Base-by-base conservation (phyloP, 1,284 basidiomycete species). In the Microbotryomycetes sp. region DNA sequence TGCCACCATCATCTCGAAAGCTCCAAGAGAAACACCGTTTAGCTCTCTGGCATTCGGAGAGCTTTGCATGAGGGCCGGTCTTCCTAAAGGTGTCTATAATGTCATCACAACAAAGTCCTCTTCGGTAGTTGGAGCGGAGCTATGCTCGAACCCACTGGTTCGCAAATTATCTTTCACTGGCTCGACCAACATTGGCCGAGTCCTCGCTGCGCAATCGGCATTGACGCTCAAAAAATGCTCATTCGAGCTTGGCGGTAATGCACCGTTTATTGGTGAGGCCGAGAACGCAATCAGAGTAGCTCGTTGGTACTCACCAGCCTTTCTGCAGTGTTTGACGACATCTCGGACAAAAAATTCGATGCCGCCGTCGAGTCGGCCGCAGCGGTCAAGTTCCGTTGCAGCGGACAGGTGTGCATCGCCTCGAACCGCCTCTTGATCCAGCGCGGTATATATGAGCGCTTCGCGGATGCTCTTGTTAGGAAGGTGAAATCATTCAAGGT, bases 41-140 rank as follows among this genome's bases (percentile, higher is more conserved):
- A 91, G 90, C 45, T 85, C 87, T 21, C 82, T 97, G 21, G 94
- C 94, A 4, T 78, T 94, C 18, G 84, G 83, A 4, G 88, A 92
- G 28, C 46, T 67, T 18, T 54, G 52, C 46, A 81, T 82, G 56
- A 85, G 91, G 58, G 93, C 92, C 16, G 94, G 93, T 49, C 80
- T 97, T 54, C 94, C 94, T 15, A 84, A 88, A 56, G 94, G 94
- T 56, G 92, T 97, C 50, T 85, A 97, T 75, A 97, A 98, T 76
- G 82, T 97, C 57, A 83, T 97, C 47, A 92, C 92, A 13, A 90
- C 89, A 2, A 50, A 65, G 54, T 87, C 86, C 71, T 85, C 92
- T 69, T 83, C 92, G 52, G 87, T 85, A 29, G 88, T 94, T 21
- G 91, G 89, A 31, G 86, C 85, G 67, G 77, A 77, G 71, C 69